Percentiles rank a stretch among this genome's conserved stretches.
These are phyloP conservation scores for Phlebiopsis flavidoalba DNA, from an alignment of 768 basidiomycete genomes.

Conservation along the genomic window DNA sequence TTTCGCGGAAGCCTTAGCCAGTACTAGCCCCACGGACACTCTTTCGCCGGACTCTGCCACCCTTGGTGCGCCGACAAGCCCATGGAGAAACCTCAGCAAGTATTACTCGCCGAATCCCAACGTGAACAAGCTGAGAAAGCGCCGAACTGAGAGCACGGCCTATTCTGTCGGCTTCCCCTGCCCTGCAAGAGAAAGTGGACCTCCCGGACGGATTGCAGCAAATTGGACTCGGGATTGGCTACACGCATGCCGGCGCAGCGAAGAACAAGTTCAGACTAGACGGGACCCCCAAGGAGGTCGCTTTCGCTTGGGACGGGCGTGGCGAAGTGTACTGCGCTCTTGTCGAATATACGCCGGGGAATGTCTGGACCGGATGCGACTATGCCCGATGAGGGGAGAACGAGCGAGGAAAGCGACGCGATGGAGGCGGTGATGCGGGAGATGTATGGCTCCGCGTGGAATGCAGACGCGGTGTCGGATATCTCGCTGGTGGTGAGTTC, in stretches of 20 bases:
- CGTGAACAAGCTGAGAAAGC: conserved; percentile 39
- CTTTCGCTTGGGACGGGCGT: conserved; percentile 3
- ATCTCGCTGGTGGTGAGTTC: not conserved
- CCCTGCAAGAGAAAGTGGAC: conserved; percentile 21
- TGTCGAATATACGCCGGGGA: not conserved
- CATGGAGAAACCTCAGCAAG: conserved; percentile 9
- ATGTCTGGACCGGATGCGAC: not conserved
- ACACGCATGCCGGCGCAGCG: conserved; percentile 14
- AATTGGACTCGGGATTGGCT: conserved; percentile 30
- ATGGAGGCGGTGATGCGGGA: conserved; percentile 25
- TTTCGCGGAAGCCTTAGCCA: not conserved
- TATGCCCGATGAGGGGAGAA: not conserved
- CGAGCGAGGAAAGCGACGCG: conserved; percentile 18
- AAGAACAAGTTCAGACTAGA: not conserved
- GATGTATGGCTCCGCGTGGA: conserved; percentile 22
- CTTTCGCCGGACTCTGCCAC: not conserved
- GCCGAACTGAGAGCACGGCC: conserved; percentile 31
- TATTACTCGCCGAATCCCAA: conserved; percentile 19
- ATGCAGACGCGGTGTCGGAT: conserved; percentile 10
- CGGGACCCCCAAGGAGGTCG: not conserved
- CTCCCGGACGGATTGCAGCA: conserved; percentile 34
- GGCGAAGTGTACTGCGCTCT: conserved; percentile 4
- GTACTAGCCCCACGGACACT: not conserved
- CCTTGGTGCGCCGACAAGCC: not conserved
- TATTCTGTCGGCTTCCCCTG: conserved; percentile 18